phyloP scores from a whole-genome alignment of 208 protist species.

The Herpetomonas samuelpessoai region DNA sequence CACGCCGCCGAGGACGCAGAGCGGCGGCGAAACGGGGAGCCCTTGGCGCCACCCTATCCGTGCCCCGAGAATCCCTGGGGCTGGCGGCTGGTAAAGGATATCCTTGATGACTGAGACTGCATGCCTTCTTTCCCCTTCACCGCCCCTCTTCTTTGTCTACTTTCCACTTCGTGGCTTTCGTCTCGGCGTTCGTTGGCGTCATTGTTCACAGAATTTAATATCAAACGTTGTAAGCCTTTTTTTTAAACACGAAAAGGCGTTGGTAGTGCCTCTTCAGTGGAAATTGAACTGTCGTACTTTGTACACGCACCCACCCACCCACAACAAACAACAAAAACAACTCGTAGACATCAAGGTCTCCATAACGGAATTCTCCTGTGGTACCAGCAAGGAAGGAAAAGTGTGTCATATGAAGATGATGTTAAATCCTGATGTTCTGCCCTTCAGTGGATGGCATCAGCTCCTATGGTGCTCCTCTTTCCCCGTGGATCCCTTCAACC shows the following conservation, averaged over 20 bases:
- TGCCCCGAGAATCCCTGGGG: constrained; percentile 86
- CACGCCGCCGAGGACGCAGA: constrained; percentile 80
- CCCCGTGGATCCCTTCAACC: no score
- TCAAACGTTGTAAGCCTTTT: neutral
- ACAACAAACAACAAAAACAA: neutral
- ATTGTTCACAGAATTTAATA: constrained; percentile 2
- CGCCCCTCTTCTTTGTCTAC: no score
- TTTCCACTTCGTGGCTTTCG: no score
- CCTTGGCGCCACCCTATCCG: constrained; percentile 72
- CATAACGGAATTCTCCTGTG: no score
- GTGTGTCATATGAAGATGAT: neutral
- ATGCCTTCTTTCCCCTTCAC: neutral
- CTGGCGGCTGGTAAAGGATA: constrained; percentile 73
- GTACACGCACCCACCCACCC: no score
- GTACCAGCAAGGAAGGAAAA: neutral
- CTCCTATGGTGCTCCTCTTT: neutral
- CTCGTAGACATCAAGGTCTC: no score
- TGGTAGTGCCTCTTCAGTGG: no score
- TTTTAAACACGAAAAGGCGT: neutral
- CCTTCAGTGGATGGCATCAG: neutral
- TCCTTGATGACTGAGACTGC: constrained; percentile 51
- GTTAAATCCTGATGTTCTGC: neutral
- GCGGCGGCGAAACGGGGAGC: constrained; percentile 39
- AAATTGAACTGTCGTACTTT: no score
- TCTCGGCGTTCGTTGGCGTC: no score